phyloP scores from a whole-genome alignment of 2,329 filamentous ascomycete species.

The Boeremia exigua region DNA sequence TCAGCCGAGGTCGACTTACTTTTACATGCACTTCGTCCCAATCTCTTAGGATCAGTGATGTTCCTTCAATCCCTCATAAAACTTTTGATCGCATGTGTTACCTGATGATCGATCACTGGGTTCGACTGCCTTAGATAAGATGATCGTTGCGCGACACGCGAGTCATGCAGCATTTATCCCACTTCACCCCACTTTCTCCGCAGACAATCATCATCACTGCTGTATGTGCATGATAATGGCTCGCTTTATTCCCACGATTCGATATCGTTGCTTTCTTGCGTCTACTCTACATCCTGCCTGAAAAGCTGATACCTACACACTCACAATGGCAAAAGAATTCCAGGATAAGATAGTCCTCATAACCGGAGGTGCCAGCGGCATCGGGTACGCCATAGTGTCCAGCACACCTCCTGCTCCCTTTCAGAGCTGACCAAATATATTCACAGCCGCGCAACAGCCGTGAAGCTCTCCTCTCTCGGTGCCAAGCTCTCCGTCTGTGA shows the following conservation, averaged over 20 bases:
- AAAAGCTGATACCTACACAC: not conserved
- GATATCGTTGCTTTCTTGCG: not conserved
- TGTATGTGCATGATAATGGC: conserved; percentile 16
- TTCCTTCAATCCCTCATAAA: not conserved
- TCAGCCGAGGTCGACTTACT: not conserved
- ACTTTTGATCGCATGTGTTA: too few relatives aligned
- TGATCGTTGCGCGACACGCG: conserved; percentile 18
- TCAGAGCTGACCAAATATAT: not conserved
- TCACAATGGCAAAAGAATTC: conserved; percentile 37
- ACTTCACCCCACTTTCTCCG: conserved; percentile 45
- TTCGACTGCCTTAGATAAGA: conserved; percentile 1
- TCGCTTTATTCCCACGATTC: not conserved
- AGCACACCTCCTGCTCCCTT: too few relatives aligned
- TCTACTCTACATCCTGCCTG: not conserved
- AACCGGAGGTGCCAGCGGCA: conserved; percentile 52
- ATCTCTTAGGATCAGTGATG: not conserved
- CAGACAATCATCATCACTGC: conserved; percentile 21
- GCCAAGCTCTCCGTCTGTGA: conserved; percentile 45
- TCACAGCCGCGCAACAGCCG: conserved; percentile 52
- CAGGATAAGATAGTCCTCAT: conserved; percentile 39
- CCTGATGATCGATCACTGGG: too few relatives aligned
- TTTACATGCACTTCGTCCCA: not conserved
- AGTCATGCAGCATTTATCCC: conserved; percentile 40
- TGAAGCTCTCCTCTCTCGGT: conserved; percentile 56
- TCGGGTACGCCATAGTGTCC: conserved; percentile 45